These are phyloP conservation scores for Tillandsia fasciculata DNA, from an alignment of 176 grass and related monocot species.

Conservation along the genomic window DNA sequence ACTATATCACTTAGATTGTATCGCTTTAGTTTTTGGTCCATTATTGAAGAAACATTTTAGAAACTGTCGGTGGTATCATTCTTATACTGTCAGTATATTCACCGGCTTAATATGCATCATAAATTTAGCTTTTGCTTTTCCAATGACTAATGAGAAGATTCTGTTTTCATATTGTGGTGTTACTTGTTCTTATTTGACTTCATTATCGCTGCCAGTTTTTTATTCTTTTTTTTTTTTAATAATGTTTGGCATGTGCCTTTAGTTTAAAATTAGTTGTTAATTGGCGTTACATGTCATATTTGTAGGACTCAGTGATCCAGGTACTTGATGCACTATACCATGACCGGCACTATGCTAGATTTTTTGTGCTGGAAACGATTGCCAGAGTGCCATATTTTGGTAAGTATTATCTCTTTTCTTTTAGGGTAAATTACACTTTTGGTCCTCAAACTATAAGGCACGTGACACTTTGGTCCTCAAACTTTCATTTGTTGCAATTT, in stretches of 20 bases:
- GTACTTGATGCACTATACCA: conserved; percentile 47
- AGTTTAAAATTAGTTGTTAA: neutral
- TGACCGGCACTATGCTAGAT: conserved; percentile 77
- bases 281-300: conserved; percentile 7
- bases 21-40: too few species aligned
- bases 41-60: too few species aligned
- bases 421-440: neutral
- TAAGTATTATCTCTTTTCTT: conserved; percentile 26
- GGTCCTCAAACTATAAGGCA: conserved; percentile 6
- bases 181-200: too few species aligned
- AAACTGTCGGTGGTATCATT: too few species aligned
- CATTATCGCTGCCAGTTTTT: neutral
- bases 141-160: too few species aligned
- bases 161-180: too few species aligned
- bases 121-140: too few species aligned
- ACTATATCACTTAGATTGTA: too few species aligned
- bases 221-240: neutral
- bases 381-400: conserved; percentile 92
- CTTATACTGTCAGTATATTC: too few species aligned
- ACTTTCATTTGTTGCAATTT: too few species aligned
- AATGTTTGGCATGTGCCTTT: neutral
- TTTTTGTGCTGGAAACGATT: conserved; percentile 86
- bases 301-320: conserved; percentile 56
- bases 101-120: too few species aligned
- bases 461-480: neutral